Evolutionary conservation across 2,329 filamentous ascomycete species (phyloP).

Genomic region (Leptographium galeiforme): DNA sequence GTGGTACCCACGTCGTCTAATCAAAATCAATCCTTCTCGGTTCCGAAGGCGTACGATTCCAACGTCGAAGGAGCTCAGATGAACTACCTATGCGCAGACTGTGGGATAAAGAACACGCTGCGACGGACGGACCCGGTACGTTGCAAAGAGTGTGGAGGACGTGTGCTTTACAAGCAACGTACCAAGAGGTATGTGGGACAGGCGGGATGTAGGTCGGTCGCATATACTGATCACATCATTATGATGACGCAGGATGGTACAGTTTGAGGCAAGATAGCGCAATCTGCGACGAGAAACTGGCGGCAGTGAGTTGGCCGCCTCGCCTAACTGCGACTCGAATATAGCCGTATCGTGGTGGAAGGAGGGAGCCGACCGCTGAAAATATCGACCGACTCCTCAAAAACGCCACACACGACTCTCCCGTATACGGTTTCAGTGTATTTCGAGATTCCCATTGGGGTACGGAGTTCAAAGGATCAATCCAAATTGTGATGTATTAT

Average conservation of each 20-base stretch:
- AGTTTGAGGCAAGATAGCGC: conserved; percentile 81
- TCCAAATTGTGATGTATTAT: background rate
- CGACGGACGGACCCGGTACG: conserved; percentile 69
- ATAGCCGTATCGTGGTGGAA: no score
- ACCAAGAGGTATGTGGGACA: conserved; percentile 65
- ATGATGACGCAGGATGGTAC: conserved; percentile 62
- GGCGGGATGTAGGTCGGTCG: no score
- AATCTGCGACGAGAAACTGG: background rate
- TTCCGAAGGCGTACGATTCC: conserved; percentile 17
- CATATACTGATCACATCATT: background rate
- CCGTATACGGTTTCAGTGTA: background rate
- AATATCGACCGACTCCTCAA: no score
- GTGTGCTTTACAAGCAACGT: conserved; percentile 93
- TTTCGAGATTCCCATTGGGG: background rate
- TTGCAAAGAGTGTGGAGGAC: conserved; percentile 86
- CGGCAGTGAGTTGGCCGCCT: no score
- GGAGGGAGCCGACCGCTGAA: no score
- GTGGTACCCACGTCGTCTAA: conserved; percentile 48
- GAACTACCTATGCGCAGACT: conserved; percentile 71
- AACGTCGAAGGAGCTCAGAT: conserved; percentile 35
- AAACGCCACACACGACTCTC: no score
- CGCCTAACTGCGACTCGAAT: no score
- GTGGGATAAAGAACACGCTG: conserved; percentile 62
- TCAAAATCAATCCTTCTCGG: conserved; percentile 25
- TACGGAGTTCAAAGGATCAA: conserved; percentile 5